A percentile compares a stretch with the other conserved stretches of the same genome.
Evolutionary conservation across 1,139 yeast species (phyloP).

Genomic region (Taphrina communis): DNA sequence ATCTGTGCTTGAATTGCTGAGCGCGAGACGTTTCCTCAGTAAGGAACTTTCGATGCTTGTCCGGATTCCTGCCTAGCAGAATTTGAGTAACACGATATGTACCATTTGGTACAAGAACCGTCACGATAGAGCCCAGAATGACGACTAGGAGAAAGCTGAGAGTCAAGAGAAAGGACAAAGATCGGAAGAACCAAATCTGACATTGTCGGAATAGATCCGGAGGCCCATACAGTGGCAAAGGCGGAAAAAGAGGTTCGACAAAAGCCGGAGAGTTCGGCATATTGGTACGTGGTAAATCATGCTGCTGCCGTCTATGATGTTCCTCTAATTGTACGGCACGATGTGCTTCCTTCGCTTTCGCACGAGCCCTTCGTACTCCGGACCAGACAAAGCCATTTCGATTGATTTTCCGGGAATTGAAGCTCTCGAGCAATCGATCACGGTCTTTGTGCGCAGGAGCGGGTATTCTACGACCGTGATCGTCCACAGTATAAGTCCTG

Average conservation of each 20-base stretch:
- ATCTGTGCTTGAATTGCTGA: conserved; percentile 47
- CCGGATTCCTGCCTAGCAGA: conserved; percentile 16
- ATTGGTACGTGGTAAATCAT: conserved; percentile 1
- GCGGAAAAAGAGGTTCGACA: conserved; percentile 26
- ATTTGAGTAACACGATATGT: background rate
- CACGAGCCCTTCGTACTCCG: conserved; percentile 8
- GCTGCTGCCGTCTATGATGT: conserved; percentile 8
- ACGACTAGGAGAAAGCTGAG: conserved; percentile 17
- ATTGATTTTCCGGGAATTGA: background rate
- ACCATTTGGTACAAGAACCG: conserved; percentile 7
- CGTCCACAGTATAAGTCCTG: conserved; percentile 15
- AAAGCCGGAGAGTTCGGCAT: conserved; percentile 21
- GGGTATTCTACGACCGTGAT: conserved; percentile 17
- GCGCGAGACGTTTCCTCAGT: conserved; percentile 41
- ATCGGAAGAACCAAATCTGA: conserved; percentile 17
- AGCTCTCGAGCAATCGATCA: conserved; percentile 9
- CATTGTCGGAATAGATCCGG: conserved; percentile 3
- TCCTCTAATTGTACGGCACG: conserved; percentile 9
- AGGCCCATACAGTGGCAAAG: conserved; percentile 32
- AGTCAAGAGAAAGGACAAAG: conserved; percentile 7
- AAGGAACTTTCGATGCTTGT: conserved; percentile 41
- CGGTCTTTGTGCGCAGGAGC: conserved; percentile 24
- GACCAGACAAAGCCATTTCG: conserved; percentile 2
- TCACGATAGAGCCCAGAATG: conserved; percentile 25
- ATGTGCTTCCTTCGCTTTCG: conserved; percentile 1